Evolutionary conservation across 495 filamentous ascomycete genomes (phyloP), one percentile per base, ranked within the genome.

Genomic region (Aspergillus biplanus): DNA sequence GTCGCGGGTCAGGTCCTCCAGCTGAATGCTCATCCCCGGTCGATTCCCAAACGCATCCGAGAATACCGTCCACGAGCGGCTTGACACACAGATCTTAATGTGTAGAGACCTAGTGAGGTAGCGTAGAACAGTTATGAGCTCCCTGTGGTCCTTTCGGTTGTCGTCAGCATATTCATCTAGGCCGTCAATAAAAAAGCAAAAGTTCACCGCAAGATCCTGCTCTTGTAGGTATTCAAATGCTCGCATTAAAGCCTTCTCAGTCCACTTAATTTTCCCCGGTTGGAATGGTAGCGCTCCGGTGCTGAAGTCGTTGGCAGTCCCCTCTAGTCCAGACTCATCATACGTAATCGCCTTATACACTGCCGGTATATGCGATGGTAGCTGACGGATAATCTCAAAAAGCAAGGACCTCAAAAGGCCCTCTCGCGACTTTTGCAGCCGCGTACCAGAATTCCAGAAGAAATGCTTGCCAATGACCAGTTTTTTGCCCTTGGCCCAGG

Each of bases 181-280:
- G 7, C 11, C 50, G 32, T 53, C 50, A 12, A 53, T 32, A 27
- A 53, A 53, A 32, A 53, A 53, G 27, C 50, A 53, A 32, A 53
- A 53, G 13, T 53, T 53, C 8, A 32, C 18, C 13, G 16, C 11
- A n/a, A 31, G 8, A 6, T 53, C 31, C 12, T 27, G 12, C 31
- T 53, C 50, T 7, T 32, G 12, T 4, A 53, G 18, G 50, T 53
- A 32, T 53, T 27, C 5, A 32, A 32, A 32, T n/a, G 18, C 50
- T 0, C 16, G 31, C n/a, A n/a, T 12, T 31, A 53, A 53, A 13
- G 5, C 13, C 15, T 44, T 9, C 15, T 27, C 6, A 9, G 13
- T 53, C 50, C 50, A 18, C 2, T 32, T 27, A 0, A 32, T 27
- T 53, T 12, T 53, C n/a, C 16, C 12, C 15, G 16, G n/a, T 27